Percentiles rank a stretch among this genome's conserved stretches.
phyloP scores from a whole-genome alignment of 2,329 filamentous ascomycete species.

The Botrytis fragariae region DNA sequence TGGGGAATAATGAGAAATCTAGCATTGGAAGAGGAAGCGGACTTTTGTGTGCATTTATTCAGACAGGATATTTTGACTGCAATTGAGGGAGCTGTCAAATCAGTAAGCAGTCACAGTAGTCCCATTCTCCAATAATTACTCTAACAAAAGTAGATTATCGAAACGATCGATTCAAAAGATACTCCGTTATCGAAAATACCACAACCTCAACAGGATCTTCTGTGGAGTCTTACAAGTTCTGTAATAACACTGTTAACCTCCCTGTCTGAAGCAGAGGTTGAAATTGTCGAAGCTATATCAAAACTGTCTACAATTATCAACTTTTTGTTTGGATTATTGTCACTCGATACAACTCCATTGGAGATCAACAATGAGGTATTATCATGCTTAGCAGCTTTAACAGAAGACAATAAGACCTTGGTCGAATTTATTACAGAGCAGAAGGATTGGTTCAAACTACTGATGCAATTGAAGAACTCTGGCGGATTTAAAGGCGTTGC shows the following conservation, averaged over 20 bases:
- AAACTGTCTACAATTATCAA: conserved; percentile 48
- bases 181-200: conserved; percentile 47
- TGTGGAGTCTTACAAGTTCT: conserved; percentile 55
- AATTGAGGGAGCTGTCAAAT: conserved; percentile 54
- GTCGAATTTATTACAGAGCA: conserved; percentile 53
- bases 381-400: conserved; percentile 55
- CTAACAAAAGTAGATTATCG: conserved; percentile 33
- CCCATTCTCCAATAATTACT: not conserved
- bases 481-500: conserved; percentile 51
- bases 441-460: conserved; percentile 48
- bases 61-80: conserved; percentile 60
- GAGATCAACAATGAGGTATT: conserved; percentile 47
- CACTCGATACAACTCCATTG: conserved; percentile 42
- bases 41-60: conserved; percentile 65
- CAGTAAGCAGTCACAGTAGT: conserved; percentile 42
- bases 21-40: conserved; percentile 61
- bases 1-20: conserved; percentile 65
- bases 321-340: conserved; percentile 55
- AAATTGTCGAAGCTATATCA: conserved; percentile 56
- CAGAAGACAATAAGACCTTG: conserved; percentile 58
- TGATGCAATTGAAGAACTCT: conserved; percentile 50
- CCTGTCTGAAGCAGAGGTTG: conserved; percentile 58
- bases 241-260: conserved; percentile 53
- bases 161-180: conserved; percentile 39
- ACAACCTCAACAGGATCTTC: conserved; percentile 52